Base-by-base conservation (phyloP, 176 grass and related monocot genomes). In the Elymus sibiricus region DNA sequence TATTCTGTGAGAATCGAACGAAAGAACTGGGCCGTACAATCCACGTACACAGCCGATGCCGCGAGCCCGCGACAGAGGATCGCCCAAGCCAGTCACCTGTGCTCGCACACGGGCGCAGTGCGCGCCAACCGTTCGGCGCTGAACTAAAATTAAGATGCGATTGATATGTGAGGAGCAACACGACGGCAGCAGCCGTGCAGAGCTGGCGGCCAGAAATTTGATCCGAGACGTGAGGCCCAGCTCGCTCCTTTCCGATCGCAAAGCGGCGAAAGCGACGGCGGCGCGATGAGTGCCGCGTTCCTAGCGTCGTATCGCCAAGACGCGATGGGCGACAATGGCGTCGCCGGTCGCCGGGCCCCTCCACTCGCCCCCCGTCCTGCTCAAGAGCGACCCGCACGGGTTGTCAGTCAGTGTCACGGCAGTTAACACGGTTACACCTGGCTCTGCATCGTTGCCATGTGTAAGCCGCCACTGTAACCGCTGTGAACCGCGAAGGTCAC, bases 381-480 rank as follows among this genome's bases (percentile, higher is more conserved):
- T 31, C 29, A 44, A 21, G 21, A 7, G n/a, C 9, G 19, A 25
- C 31, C 21, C 64, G 49, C 22, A 21, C 56, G 61, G 76, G 25
- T 9, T 65, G 28, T 70, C 80, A 40, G 6, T 47, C 64, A 40
- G 7, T 9, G 26, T 47, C 65, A 12, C 24, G 24, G 31, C 34
- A 27, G 62, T 74, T 74, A 1, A 87, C 76, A 80, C 69, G 82
- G 82, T 85, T 85, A 75, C 87, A 80, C 77, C 87, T 80, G 76
- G 76, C 28, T 84, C 35, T 17, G 82, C 63, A 63, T 13, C 64
- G 29, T 53, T 13, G 74, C 66, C 66, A 37, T 79, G 15, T 10
- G 42, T 17, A 56, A 42, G 24, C 28, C 19, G 73, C 73, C 27
- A 32, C 73, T 55, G 73, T 55, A 32, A 32, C 44, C 73, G 73